Conservation (phyloP, 176 grass and related monocot species). For the Oryza officinalis region DNA sequence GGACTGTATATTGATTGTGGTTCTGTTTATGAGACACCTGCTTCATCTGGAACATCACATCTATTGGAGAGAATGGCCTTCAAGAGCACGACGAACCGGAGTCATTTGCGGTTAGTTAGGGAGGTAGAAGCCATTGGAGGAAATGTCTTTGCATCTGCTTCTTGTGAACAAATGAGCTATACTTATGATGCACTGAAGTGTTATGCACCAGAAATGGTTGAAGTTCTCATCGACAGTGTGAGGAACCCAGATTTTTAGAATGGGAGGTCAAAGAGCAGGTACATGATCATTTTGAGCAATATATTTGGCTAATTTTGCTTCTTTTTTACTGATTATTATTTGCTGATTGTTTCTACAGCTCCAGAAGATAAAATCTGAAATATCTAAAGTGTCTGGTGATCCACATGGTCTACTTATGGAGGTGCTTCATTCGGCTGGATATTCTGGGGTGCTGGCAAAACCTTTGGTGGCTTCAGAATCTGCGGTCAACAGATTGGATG, state of each 20-base stretch:
- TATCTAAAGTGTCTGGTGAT: conserved; percentile 65
- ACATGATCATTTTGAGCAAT: conserved; percentile 10
- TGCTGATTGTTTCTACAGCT: conserved; percentile 44
- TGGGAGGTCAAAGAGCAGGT: conserved; percentile 84
- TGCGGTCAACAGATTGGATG: conserved; percentile 53
- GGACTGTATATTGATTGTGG: conserved; percentile 85
- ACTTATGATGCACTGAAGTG: conserved; percentile 79
- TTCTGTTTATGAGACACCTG: conserved; percentile 70
- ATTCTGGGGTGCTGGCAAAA: conserved; percentile 74
- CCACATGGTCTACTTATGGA: conserved; percentile 79
- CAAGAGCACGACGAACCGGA: conserved; percentile 70
- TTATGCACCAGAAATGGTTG: conserved; percentile 68
- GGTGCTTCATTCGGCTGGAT: conserved; percentile 76
- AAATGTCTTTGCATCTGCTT: conserved; percentile 71
- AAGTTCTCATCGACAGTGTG: conserved; percentile 73
- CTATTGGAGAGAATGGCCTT: conserved; percentile 88
- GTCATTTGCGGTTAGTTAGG: conserved; percentile 71
- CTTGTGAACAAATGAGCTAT: conserved; percentile 85
- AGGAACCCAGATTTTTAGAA: conserved; percentile 67
- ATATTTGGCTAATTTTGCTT: background rate
- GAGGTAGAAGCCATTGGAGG: conserved; percentile 84
- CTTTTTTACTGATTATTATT: conserved; percentile 22
- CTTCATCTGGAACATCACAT: conserved; percentile 64
- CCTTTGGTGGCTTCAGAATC: conserved; percentile 65
- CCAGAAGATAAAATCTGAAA: conserved; percentile 70